Conservation (phyloP, 768 basidiomycete species). For the Auricularia sp. region DNA sequence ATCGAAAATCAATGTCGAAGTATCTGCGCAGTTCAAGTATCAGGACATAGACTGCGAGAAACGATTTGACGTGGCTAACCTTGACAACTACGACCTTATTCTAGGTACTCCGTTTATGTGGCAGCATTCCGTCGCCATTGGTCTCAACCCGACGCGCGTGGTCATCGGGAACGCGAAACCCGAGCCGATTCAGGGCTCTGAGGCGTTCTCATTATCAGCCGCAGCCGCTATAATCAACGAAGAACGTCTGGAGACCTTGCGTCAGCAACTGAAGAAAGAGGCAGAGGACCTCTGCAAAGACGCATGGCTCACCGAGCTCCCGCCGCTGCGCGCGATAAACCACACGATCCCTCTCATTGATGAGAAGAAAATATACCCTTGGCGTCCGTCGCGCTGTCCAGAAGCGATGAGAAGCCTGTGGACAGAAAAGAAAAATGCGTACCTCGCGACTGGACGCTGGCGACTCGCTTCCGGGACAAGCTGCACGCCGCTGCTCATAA, state of each 20-base stretch:
- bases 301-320: slow-evolving; percentile 21
- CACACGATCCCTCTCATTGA: slow-evolving; percentile 28
- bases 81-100: slow-evolving; percentile 28
- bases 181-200: not conserved
- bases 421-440: slow-evolving; percentile 23
- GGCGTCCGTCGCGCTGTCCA: slow-evolving; percentile 27
- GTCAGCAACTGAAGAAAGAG: slow-evolving; percentile 15
- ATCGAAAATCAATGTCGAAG: slow-evolving; percentile 3
- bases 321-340: slow-evolving; percentile 25
- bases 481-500: slow-evolving; percentile 24
- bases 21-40: slow-evolving; percentile 5
- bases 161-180: slow-evolving; percentile 6
- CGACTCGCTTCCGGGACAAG: slow-evolving; percentile 18
- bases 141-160: slow-evolving; percentile 18
- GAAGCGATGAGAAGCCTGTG: slow-evolving; percentile 20
- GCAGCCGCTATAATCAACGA: not conserved
- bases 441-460: slow-evolving; percentile 24
- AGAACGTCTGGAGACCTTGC: not conserved
- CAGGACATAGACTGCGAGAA: not conserved
- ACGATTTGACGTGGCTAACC: slow-evolving; percentile 24
- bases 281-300: slow-evolving; percentile 18
- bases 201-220: not conserved
- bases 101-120: slow-evolving; percentile 29
- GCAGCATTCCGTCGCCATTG: slow-evolving; percentile 19
- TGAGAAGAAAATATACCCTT: slow-evolving; percentile 22